Conservation (phyloP, 208 protist genomes). For the Trypanosoma boissoni region DNA sequence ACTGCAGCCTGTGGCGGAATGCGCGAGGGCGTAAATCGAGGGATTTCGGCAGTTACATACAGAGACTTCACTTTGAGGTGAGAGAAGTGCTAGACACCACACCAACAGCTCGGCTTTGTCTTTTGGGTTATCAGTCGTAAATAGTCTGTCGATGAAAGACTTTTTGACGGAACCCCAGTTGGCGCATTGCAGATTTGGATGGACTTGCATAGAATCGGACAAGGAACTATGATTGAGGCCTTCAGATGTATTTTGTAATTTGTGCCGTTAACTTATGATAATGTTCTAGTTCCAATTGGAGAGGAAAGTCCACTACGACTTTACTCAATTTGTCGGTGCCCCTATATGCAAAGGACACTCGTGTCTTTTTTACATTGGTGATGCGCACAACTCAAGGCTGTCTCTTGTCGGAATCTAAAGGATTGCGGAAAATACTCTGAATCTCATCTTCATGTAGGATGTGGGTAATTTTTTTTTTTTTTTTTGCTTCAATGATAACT, state of each 20-base stretch:
- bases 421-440: slow-evolving; percentile 75
- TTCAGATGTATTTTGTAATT: slow-evolving; percentile 78
- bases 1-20: slow-evolving; percentile 13
- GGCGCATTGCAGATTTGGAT: slow-evolving; percentile 42
- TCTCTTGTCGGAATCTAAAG: slow-evolving; percentile 48
- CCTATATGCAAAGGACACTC: slow-evolving; percentile 68
- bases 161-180: slow-evolving; percentile 43
- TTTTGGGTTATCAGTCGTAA: slow-evolving; percentile 50
- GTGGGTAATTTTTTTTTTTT: slow-evolving; percentile 10
- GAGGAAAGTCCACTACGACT: slow-evolving; percentile 42
- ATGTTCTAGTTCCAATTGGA: neutral
- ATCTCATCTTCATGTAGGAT: slow-evolving; percentile 64
- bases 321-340: slow-evolving; percentile 68
- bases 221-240: slow-evolving; percentile 63
- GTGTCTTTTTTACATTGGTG: slow-evolving; percentile 32
- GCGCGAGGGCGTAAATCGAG: no score
- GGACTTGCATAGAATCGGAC: slow-evolving; percentile 60
- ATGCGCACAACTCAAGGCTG: neutral
- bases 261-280: slow-evolving; percentile 27
- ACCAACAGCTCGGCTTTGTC: slow-evolving; percentile 3
- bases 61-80: slow-evolving; percentile 20
- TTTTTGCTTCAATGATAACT: slow-evolving; percentile 3
- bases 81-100: slow-evolving; percentile 22
- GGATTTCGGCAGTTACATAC: slow-evolving; percentile 5
- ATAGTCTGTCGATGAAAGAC: slow-evolving; percentile 45